Percentiles rank a stretch among this genome's conserved stretches.
Evolutionary conservation across 306 rosid species (phyloP).

Genomic region (Vicia sativa): DNA sequence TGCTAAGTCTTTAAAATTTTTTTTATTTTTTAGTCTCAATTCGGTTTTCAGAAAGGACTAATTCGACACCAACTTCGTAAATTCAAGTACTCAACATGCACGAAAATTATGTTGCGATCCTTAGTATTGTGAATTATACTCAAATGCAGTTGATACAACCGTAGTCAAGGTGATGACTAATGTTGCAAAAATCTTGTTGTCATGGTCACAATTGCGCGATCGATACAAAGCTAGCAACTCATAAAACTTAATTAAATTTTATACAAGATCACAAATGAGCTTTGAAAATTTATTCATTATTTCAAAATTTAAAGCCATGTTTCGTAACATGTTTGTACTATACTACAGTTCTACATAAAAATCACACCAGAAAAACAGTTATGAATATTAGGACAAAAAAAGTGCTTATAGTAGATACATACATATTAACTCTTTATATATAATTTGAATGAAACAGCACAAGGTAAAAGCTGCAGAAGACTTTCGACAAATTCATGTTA

Average conservation of each 20-base stretch:
- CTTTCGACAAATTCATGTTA: slow-evolving; percentile 11
- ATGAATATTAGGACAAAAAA: slow-evolving; percentile 30
- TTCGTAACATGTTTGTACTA: background rate
- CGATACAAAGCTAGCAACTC: no score
- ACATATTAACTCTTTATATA: slow-evolving; percentile 35
- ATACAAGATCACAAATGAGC: background rate
- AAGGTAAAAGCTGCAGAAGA: slow-evolving; percentile 35
- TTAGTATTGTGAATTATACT: no score
- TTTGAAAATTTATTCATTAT: background rate
- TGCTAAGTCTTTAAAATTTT: background rate
- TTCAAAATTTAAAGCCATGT: background rate
- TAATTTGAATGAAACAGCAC: background rate
- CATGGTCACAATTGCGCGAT: no score
- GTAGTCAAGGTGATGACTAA: no score
- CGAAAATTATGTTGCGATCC: no score
- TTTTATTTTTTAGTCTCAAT: background rate
- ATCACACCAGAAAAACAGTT: slow-evolving; percentile 15
- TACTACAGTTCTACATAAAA: background rate
- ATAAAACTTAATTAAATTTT: background rate
- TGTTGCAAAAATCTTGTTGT: no score
- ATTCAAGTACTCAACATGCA: background rate
- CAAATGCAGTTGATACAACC: no score
- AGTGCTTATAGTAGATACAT: slow-evolving; percentile 15
- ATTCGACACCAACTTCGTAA: background rate
- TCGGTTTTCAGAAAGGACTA: background rate